phyloP scores from a whole-genome alignment of 2,329 filamentous ascomycete species.

The Aspergillus hiratsukae region DNA sequence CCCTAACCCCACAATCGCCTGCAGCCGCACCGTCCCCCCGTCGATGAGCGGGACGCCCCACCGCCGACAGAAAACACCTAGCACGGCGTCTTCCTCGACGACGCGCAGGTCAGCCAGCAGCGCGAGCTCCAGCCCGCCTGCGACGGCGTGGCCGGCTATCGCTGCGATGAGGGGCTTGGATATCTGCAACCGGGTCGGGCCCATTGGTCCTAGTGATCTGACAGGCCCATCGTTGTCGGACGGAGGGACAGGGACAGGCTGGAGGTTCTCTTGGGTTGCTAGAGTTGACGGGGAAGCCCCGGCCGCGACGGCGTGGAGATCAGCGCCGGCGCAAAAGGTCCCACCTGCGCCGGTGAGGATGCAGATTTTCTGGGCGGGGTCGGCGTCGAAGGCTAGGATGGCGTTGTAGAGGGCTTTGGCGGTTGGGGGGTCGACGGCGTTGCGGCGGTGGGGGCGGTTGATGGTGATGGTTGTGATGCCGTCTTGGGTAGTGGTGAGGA shows the following conservation, averaged over 20 bases:
- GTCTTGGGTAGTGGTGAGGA: slow-evolving; percentile 11
- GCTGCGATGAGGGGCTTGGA: slow-evolving; percentile 52
- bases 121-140: slow-evolving; percentile 51
- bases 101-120: slow-evolving; percentile 52
- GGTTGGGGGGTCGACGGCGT: slow-evolving; percentile 50
- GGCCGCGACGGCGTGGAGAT: slow-evolving; percentile 45
- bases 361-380: slow-evolving; percentile 49
- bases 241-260: background rate
- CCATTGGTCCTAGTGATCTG: slow-evolving; percentile 19
- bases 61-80: slow-evolving; percentile 54
- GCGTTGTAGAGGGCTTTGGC: slow-evolving; percentile 46
- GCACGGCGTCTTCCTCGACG: slow-evolving; percentile 50
- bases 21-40: slow-evolving; percentile 51
- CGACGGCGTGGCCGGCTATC: slow-evolving; percentile 51
- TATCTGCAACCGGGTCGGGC: slow-evolving; percentile 47
- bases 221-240: background rate
- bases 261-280: background rate
- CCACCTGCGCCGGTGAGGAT: slow-evolving; percentile 46
- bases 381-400: slow-evolving; percentile 48
- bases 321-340: slow-evolving; percentile 53
- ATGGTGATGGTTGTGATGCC: slow-evolving; percentile 56
- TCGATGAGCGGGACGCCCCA: slow-evolving; percentile 52
- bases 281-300: slow-evolving; percentile 3
- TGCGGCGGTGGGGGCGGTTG: slow-evolving; percentile 47
- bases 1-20: slow-evolving; percentile 49